Evolutionary conservation across 257 asterid genomes (phyloP), one percentile per base, ranked within the genome.

Genomic region (Przewalskia tangutica): DNA sequence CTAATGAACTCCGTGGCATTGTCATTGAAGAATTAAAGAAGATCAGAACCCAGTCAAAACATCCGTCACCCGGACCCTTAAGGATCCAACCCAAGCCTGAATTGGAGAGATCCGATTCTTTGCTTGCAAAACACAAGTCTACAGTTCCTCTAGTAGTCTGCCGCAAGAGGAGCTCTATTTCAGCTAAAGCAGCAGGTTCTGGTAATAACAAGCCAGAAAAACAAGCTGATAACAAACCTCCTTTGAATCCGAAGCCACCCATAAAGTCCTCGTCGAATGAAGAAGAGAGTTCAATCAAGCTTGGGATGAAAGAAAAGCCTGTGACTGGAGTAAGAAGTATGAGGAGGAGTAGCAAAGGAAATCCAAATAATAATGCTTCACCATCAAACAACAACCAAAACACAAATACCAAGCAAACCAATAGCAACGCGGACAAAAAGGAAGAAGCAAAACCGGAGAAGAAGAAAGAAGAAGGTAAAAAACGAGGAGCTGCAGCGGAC

Each of bases 131-230:
- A 65, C 86, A 84, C 14, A 86, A 83, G 85, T 81, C 82, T 44
- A 55, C 86, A 9, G 83, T 80, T 23, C 88, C 91, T 12, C 76
- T 84, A 60, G 81, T 86, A 7, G 89, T 88, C 18, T 84, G 89
- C 73, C 83, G 87, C 66, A 86, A 86, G 85, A 86, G 91, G 75
- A 88, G 89, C 84, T 86, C 88, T 53, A 84, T 88, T 50, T 77
- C 86, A 38, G 84, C 84, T n/a, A 86, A 88, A 71, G 66, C 83
- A 70, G 70, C 86, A 3, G 73, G 84, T 14, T 79, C 87, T 27
- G 56, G 84, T 12, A 80, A 3, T 65, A 77, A 40, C 76, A 82
- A 71, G 81, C 48, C 42, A 2, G 86, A 83, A 44, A 82, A 82
- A 78, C 79, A 67, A 78, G 77, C 77, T 3, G 76, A 82, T 4